These are phyloP conservation scores for Fusarium luffae DNA, from an alignment of 2,329 filamentous ascomycete species.

Conservation along the genomic window DNA sequence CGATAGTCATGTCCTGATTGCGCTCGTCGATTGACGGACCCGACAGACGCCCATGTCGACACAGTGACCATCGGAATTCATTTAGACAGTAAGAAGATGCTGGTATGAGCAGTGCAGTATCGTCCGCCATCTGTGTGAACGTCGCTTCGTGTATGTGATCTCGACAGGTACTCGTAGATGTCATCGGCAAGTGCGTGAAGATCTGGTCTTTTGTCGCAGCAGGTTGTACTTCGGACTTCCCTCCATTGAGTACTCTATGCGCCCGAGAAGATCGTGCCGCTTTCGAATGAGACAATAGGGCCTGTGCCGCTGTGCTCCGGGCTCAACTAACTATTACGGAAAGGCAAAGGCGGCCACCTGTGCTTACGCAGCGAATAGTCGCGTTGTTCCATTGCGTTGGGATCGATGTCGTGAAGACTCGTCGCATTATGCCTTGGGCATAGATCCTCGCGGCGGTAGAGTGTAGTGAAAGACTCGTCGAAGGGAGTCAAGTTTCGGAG, in stretches of 20 bases:
- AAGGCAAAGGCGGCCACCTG: neutral
- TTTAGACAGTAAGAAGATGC: neutral
- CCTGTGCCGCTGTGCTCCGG: neutral
- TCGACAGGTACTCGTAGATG: neutral
- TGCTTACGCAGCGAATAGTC: neutral
- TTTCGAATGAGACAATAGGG: neutral
- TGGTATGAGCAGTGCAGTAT: neutral
- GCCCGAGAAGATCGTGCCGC: rapidly evolving
- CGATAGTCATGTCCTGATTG: neutral
- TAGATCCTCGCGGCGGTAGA: neutral
- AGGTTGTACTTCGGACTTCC: neutral
- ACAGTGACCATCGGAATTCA: neutral
- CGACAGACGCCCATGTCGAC: neutral
- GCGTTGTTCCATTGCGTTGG: neutral
- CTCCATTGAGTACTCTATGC: neutral
- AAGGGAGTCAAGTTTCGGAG: neutral
- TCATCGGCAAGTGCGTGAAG: neutral
- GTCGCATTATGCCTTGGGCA: neutral
- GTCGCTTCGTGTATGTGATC: neutral
- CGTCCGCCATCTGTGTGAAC: neutral
- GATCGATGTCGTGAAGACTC: neutral
- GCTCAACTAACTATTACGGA: neutral
- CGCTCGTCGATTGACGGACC: neutral
- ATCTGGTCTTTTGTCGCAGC: neutral
- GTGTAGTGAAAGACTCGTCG: neutral